Evolutionary conservation across 1,139 yeast genomes (phyloP).

Genomic region (Casaregolazyma suthepensis): DNA sequence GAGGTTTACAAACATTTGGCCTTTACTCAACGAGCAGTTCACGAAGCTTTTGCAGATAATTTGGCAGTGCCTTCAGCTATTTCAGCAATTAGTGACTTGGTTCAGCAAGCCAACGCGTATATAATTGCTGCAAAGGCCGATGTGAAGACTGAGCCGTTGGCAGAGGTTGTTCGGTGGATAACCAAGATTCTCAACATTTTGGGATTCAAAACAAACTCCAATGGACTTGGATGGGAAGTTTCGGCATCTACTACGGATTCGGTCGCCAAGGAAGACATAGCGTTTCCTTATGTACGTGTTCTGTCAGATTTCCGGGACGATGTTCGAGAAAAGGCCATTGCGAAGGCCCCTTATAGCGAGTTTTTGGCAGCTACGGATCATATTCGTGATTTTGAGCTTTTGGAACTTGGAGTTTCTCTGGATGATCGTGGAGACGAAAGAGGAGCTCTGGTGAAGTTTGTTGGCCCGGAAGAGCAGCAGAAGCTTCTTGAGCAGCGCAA

Average conservation of each 20-base stretch:
- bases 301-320: constrained; percentile 75
- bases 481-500: constrained; percentile 55
- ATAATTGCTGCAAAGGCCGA: constrained; percentile 46
- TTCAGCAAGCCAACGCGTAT: constrained; percentile 66
- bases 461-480: constrained; percentile 60
- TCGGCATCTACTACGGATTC: constrained; percentile 18
- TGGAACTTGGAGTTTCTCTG: constrained; percentile 70
- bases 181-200: constrained; percentile 62
- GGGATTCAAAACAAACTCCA: constrained; percentile 69
- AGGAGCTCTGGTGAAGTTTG: constrained; percentile 74
- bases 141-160: constrained; percentile 59
- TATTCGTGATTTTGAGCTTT: constrained; percentile 56
- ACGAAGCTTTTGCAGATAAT: constrained; percentile 81
- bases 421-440: constrained; percentile 81
- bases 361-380: constrained; percentile 56
- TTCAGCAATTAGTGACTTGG: constrained; percentile 57
- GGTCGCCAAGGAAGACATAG: constrained; percentile 55
- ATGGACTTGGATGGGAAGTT: constrained; percentile 74
- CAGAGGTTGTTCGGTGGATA: constrained; percentile 60
- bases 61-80: constrained; percentile 73
- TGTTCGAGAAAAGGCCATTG: constrained; percentile 68
- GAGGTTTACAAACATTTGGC: constrained; percentile 48
- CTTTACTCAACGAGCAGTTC: constrained; percentile 55
- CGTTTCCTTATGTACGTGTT: constrained; percentile 72
- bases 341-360: constrained; percentile 47